Conservation (phyloP, 345 rosid species). For the Salix arbutifolia region DNA sequence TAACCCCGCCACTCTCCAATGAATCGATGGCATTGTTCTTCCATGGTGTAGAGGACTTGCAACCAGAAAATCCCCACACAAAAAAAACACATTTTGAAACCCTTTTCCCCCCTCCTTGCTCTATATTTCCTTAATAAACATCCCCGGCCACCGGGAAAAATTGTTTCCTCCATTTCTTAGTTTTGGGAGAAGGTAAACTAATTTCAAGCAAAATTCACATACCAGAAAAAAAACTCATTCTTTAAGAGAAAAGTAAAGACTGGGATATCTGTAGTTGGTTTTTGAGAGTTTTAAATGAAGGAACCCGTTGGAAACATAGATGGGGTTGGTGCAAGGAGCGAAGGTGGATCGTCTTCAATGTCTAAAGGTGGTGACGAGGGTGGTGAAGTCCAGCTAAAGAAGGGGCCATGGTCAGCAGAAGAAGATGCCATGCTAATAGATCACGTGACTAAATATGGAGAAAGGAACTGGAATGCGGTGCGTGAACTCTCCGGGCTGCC, state of each 20-base stretch:
- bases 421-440: conserved; percentile 24
- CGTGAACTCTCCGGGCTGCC: conserved; percentile 17
- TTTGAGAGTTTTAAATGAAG: no score
- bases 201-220: no score
- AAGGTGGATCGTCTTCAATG: no score
- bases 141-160: background rate
- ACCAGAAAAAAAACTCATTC: no score
- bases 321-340: no score
- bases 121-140: background rate
- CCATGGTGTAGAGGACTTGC: background rate
- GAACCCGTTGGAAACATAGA: no score
- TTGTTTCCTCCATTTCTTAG: background rate
- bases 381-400: conserved; percentile 8
- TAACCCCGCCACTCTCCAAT: background rate
- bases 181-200: background rate
- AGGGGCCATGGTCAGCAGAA: conserved; percentile 29
- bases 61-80: background rate
- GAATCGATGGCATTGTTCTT: background rate
- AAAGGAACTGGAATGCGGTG: conserved; percentile 31
- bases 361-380: background rate
- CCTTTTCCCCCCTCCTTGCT: background rate
- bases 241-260: no score
- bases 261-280: no score
- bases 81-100: background rate
- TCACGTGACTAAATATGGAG: conserved; percentile 25